Base-by-base conservation (phyloP, 257 asterid genomes). In the Gentiana macrophylla region DNA sequence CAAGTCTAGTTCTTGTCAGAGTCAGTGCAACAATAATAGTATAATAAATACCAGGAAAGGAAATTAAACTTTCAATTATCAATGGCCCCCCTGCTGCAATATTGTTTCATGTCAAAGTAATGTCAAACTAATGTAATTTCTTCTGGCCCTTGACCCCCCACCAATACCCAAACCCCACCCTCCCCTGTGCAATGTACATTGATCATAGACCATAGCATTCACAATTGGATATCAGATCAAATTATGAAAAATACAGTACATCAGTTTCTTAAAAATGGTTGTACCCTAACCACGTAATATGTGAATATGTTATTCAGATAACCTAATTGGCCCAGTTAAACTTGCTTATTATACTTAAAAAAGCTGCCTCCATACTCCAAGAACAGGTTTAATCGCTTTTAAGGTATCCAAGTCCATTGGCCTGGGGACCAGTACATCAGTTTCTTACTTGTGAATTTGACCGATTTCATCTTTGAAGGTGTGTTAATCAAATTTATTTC, bases 181-280 rank as follows among this genome's bases (percentile, higher is more conserved):
- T 55, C 62, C 32, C 12, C 11, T 11, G 24, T 55, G 12, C 63
- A 59, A 51, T 44, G 55, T 12, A 35, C 60, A 58, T 55, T 44
- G 49, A 58, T 65, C 70, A 33, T n/a, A 12, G 11, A 56, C 38
- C 63, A 51, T 13, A 50, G 43, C 41, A 58, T 44, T 57, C n/a
- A 57, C 44, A 13, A n/a, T 24, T 24, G 32, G 63, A 48, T 50
- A 49, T 49, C 34, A 12, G 3, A 5, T 33, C 15, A 12, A 53
- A 47, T 52, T 24, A 24, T 0, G 8, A 44, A 44, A 33, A 53
- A 8, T 47, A 50, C 10, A 35, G 45, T 8, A 49, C 58, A n/a
- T 43, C 52, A 58, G 55, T 4, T 35, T 43, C 15, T 32, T 12
- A 32, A 12, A 8, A 11, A 32, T 48, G 51, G 15, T 48, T 11